Evolutionary conservation across 257 asterid genomes (phyloP), one percentile per base, ranked within the genome.

Genomic region (Echium plantagineum): DNA sequence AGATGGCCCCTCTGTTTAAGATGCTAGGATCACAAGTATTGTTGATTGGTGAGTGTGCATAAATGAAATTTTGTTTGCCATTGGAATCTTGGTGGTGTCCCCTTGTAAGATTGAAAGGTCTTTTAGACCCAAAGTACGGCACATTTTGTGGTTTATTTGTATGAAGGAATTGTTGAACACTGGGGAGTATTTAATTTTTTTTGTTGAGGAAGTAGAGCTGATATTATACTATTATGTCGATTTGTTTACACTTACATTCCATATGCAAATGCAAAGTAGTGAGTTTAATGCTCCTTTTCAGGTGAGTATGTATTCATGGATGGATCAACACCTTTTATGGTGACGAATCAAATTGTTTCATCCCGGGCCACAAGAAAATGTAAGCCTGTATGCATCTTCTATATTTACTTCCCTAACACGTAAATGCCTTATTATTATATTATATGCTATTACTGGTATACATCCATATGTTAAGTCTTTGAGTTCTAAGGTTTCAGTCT

Each of bases 261-360:
- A 57, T 48, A 64, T 38, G 38, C 62, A 24, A 20, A 60, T 35
- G 22, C 42, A 24, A 65, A 52, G 30, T 30, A 12, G 52, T 66
- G 15, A 63, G 62, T 63, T 57, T 10, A 32, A 12, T 72, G 67
- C 28, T 72, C 73, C 65, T 57, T 64, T 57, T 67, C 85, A 89
- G 97, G 97, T 12, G 97, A 89, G 60, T 78, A 77, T 62, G 82
- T 78, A 47, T 89, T 89, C 76, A 80, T 89, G 91, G 95, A 86
- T 55, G 81, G 89, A 78, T 74, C 80, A 19, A 69, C 78, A 63
- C 83, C 84, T 55, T 69, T 79, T 21, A 64, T 86, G 66, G 83
- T 89, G 66, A 77, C 91, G 38, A 86, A 86, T 69, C 88, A 84
- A 65, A 72, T 80, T 75, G 62, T 89, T 60, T 66, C 81, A 5